Conservation (phyloP, 176 grass and related monocot species). For the Elaeis guineensis region DNA sequence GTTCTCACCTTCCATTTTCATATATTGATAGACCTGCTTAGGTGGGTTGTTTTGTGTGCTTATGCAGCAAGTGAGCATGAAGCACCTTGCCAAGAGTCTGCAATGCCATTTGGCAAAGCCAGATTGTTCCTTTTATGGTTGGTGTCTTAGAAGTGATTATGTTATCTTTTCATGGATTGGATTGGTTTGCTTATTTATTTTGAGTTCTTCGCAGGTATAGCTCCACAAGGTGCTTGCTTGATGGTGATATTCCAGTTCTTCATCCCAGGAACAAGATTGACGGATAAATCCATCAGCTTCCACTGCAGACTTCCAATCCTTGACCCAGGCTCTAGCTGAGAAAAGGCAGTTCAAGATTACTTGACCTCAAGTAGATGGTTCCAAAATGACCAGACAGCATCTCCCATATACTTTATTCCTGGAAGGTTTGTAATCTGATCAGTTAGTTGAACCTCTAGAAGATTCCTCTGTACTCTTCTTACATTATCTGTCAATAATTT, state of each 20-base stretch:
- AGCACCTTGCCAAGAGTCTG: slow-evolving; percentile 73
- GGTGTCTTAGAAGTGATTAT: slow-evolving; percentile 7
- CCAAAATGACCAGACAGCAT: no score
- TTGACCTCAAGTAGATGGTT: no score
- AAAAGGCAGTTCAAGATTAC: neutral
- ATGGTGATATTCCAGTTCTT: slow-evolving; percentile 94
- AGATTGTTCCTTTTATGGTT: slow-evolving; percentile 90
- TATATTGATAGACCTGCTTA: slow-evolving; percentile 1
- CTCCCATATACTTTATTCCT: no score
- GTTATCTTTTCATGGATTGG: neutral
- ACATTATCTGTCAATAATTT: no score
- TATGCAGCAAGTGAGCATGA: slow-evolving; percentile 80
- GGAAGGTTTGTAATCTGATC: no score
- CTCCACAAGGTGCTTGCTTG: slow-evolving; percentile 79
- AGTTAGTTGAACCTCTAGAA: no score
- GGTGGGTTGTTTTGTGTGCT: slow-evolving; percentile 22
- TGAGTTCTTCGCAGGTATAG: slow-evolving; percentile 46
- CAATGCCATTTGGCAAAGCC: slow-evolving; percentile 96
- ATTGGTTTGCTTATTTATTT: slow-evolving; percentile 1
- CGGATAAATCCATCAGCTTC: slow-evolving; percentile 93
- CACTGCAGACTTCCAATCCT: slow-evolving; percentile 93
- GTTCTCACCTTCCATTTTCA: neutral
- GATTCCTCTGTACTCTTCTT: no score
- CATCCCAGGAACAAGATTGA: slow-evolving; percentile 64
- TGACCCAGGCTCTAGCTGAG: slow-evolving; percentile 58